Percentiles rank a stretch among this genome's conserved stretches.
phyloP scores from a whole-genome alignment of 768 basidiomycete genomes.

The Multifurca ochricompacta region DNA sequence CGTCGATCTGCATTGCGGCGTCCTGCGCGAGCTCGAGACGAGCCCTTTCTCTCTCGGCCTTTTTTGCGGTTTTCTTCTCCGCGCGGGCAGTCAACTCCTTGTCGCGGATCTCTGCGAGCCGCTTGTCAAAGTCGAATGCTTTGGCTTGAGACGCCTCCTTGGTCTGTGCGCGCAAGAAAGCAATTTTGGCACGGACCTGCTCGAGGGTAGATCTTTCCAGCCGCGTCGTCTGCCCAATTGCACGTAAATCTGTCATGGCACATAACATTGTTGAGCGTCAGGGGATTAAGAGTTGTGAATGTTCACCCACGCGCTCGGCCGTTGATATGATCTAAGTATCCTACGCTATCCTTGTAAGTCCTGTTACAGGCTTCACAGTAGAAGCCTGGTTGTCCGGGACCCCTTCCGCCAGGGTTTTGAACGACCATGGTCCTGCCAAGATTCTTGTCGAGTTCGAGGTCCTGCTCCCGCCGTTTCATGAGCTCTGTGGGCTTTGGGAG shows the following conservation, averaged over 20 bases:
- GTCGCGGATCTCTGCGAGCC: slow-evolving; percentile 72
- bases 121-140: slow-evolving; percentile 90
- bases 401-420: slow-evolving; percentile 69
- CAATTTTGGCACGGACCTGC: slow-evolving; percentile 90
- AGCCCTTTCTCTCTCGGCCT: slow-evolving; percentile 66
- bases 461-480: slow-evolving; percentile 79
- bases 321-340: slow-evolving; percentile 94
- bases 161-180: slow-evolving; percentile 78
- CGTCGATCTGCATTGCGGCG: slow-evolving; percentile 35
- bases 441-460: slow-evolving; percentile 91
- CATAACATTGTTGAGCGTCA: background rate
- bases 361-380: slow-evolving; percentile 87
- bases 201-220: slow-evolving; percentile 84
- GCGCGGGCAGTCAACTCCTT: slow-evolving; percentile 61
- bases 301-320: slow-evolving; percentile 74
- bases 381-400: slow-evolving; percentile 90
- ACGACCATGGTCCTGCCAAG: slow-evolving; percentile 93
- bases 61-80: slow-evolving; percentile 72
- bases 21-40: slow-evolving; percentile 58
- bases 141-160: slow-evolving; percentile 77
- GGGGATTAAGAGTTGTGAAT: background rate
- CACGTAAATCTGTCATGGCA: slow-evolving; percentile 63
- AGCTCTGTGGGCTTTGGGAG: slow-evolving; percentile 90
- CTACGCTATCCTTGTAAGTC: slow-evolving; percentile 90
- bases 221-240: slow-evolving; percentile 92